These are phyloP conservation scores for Metschnikowia kofuensis DNA, from an alignment of 805 yeast species.

Conservation along the genomic window DNA sequence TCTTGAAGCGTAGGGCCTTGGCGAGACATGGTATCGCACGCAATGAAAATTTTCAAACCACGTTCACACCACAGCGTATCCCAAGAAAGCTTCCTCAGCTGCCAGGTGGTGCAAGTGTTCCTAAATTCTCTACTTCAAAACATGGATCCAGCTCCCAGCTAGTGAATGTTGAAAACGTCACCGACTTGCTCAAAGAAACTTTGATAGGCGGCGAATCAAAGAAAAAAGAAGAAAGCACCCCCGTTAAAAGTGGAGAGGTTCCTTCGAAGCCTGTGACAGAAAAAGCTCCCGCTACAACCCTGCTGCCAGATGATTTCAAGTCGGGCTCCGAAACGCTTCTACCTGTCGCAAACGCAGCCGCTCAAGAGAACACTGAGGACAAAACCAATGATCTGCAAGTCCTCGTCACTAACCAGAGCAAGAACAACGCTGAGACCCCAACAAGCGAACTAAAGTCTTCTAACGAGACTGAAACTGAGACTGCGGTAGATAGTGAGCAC, in stretches of 20 bases:
- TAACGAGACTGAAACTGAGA: conserved; percentile 1
- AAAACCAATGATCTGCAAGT: too few relatives aligned
- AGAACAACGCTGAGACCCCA: neutral
- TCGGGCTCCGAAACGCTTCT: neutral
- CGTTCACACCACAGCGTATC: conserved; percentile 35
- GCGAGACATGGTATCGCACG: conserved; percentile 37
- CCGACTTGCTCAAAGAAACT: conserved; percentile 41
- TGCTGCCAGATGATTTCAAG: neutral
- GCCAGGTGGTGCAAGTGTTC: neutral
- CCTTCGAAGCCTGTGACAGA: neutral
- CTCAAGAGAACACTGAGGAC: too few relatives aligned
- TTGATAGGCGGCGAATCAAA: conserved; percentile 31
- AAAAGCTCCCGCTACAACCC: neutral
- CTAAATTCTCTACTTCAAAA: conserved; percentile 3
- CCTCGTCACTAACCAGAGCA: neutral
- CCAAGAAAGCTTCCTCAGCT: conserved; percentile 5
- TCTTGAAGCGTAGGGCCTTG: conserved; percentile 41
- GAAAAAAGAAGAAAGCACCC: neutral
- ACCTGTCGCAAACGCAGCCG: too few relatives aligned
- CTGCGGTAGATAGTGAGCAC: neutral
- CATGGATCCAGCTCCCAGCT: conserved; percentile 9
- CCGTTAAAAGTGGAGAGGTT: neutral
- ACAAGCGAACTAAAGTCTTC: neutral
- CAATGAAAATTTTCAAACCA: conserved; percentile 33
- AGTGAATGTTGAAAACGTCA: conserved; percentile 27